Base-by-base conservation (phyloP, 495 filamentous ascomycete genomes). In the Aeminium ludgeri region DNA sequence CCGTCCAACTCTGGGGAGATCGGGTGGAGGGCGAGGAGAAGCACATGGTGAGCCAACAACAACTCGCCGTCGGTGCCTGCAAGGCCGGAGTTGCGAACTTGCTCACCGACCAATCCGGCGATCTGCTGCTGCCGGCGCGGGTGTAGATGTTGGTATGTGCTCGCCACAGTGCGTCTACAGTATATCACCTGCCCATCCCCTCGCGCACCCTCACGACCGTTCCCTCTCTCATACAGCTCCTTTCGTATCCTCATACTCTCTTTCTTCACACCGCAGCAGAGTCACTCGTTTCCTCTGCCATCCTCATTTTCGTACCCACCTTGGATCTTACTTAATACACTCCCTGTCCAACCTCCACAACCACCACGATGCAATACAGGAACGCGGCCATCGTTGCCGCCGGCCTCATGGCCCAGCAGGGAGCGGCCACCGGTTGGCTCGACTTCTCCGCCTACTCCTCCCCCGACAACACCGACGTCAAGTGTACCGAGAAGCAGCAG, bases 401-500 rank as follows among this genome's bases (percentile, higher is more conserved):
- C 41, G 71, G 68, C 54, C 61, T 77, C 51, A 69, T 71, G 52
- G 69, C 71, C 51, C 66, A 69, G 56, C 59, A 68, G 52, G 76
- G 63, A 35, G 54, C 68, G 52, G 77, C 76, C 48, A 72, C 68
- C 32, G 67, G 56, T 58, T 59, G 61, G 53, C 63, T 68, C 43
- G 67, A 73, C 38, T 56, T 66, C 30, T 58, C 67, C 7, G 29
- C 38, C 36, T 92, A 75, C 63, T 62, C 64, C 35, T 78, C 66
- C 63, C 83, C 84, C 6, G 61, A 61, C 36, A 85, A 82, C 65
- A 78, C 72, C 52, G 61, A 83, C 63, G 87, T 91, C 62, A 59
- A 76, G 37, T 92, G 85, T 65, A 74, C 67, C 36, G 55, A 69
- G 12, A 50, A 76, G 40, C 79, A 86, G 59, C 56, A 64, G 18